A percentile compares a stretch with the other conserved stretches of the same genome.
phyloP scores from a whole-genome alignment of 768 basidiomycete genomes.

The Phaeotremella fagi region DNA sequence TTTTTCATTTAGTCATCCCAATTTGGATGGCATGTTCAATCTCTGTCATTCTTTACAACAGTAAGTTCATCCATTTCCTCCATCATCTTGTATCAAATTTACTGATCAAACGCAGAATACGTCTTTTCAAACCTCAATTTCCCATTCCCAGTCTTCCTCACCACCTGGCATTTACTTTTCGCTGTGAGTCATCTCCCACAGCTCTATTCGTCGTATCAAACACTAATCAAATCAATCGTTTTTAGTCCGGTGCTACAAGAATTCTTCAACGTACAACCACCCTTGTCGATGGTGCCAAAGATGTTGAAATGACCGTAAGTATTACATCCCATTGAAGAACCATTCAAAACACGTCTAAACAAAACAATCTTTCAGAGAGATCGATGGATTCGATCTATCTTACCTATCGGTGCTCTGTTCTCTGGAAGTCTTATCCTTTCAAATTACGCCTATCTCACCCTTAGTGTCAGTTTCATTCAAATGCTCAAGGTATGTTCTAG shows the following conservation, averaged over 20 bases:
- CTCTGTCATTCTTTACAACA: slow-evolving; percentile 93
- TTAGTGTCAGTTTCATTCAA: slow-evolving; percentile 91
- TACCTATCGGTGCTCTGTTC: slow-evolving; percentile 92
- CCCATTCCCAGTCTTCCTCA: slow-evolving; percentile 85
- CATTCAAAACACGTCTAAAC: too few species aligned
- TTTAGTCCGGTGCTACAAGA: slow-evolving; percentile 40
- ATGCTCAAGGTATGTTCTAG: slow-evolving; percentile 74
- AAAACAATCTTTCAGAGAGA: slow-evolving; percentile 35
- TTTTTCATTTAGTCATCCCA: slow-evolving; percentile 54
- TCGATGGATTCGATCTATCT: slow-evolving; percentile 70
- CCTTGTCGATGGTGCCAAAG: slow-evolving; percentile 46
- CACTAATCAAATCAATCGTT: neutral
- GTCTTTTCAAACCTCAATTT: slow-evolving; percentile 59
- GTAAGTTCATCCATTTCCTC: slow-evolving; percentile 57
- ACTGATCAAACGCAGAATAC: slow-evolving; percentile 32
- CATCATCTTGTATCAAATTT: neutral
- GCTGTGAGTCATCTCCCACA: slow-evolving; percentile 50
- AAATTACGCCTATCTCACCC: slow-evolving; percentile 87
- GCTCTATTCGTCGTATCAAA: slow-evolving; percentile 1
- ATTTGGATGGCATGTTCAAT: slow-evolving; percentile 89
- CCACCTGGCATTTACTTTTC: slow-evolving; percentile 76
- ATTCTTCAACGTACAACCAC: slow-evolving; percentile 45
- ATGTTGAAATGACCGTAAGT: slow-evolving; percentile 58
- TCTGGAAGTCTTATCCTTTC: slow-evolving; percentile 84
- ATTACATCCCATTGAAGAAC: too few species aligned